Conservation (phyloP, 257 asterid genomes). For the Solanum pinnatisectum region DNA sequence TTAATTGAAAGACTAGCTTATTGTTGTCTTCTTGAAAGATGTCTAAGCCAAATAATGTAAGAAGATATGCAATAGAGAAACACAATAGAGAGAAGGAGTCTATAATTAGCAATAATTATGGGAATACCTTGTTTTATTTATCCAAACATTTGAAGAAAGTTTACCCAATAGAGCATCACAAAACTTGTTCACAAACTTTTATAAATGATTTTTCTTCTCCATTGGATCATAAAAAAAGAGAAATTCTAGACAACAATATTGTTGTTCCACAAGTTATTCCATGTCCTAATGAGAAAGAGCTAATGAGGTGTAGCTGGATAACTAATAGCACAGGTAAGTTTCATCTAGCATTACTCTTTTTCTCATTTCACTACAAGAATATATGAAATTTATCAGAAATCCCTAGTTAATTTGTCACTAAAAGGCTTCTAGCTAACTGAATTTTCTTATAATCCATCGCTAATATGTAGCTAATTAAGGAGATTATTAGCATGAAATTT, state of each 20-base stretch:
- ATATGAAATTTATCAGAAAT: neutral
- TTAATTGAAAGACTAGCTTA: neutral
- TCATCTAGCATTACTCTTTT: neutral
- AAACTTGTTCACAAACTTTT: constrained; percentile 53
- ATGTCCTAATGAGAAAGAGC: constrained; percentile 27
- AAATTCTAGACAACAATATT: constrained; percentile 5
- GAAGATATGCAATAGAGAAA: constrained; percentile 20
- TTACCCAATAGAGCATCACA: constrained; percentile 51
- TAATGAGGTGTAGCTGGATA: constrained; percentile 78
- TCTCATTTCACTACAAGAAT: neutral
- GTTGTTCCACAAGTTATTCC: neutral
- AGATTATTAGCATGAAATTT: no score
- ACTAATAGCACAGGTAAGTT: constrained; percentile 60
- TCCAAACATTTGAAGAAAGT: constrained; percentile 45
- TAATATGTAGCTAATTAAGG: neutral
- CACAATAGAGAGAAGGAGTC: constrained; percentile 35
- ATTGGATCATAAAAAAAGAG: constrained; percentile 36
- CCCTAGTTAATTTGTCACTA: no score
- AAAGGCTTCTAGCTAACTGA: no score
- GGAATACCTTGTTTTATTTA: neutral
- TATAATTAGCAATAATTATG: constrained; percentile 8
- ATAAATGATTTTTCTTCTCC: constrained; percentile 51
- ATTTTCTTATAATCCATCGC: no score
- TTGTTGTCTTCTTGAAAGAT: neutral
- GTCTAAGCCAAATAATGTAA: constrained; percentile 34